phyloP scores from a whole-genome alignment of 768 basidiomycete genomes.

The Tricholoma furcatifolium region DNA sequence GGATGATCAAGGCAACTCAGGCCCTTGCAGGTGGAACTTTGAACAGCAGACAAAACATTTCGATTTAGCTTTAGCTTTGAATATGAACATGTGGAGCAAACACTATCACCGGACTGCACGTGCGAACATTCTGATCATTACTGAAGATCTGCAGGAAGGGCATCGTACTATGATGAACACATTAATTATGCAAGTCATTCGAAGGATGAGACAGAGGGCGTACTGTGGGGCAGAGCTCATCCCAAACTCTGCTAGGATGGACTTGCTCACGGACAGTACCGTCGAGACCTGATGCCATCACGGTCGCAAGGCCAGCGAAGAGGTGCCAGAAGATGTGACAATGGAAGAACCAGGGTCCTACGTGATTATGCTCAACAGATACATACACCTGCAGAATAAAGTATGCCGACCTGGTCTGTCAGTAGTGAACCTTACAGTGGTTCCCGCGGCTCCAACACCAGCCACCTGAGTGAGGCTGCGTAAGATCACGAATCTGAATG shows the following conservation, averaged over 20 bases:
- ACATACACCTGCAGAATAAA: background rate
- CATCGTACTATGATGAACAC: background rate
- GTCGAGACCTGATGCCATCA: slow-evolving; percentile 14
- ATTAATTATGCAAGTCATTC: too few relatives aligned
- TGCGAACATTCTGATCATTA: background rate
- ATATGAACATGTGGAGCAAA: too few relatives aligned
- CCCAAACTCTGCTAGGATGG: slow-evolving; percentile 16
- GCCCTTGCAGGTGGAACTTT: too few relatives aligned
- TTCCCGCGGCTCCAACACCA: slow-evolving; percentile 17
- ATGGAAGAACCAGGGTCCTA: slow-evolving; percentile 30
- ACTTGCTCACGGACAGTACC: slow-evolving; percentile 8
- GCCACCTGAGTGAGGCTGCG: slow-evolving; percentile 10
- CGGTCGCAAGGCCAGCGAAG: slow-evolving; percentile 20
- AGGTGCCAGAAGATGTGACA: slow-evolving; percentile 26
- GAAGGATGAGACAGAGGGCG: background rate
- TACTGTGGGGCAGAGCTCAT: slow-evolving; percentile 16
- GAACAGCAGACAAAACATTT: too few relatives aligned
- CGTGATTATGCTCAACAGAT: background rate
- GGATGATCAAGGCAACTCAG: too few relatives aligned
- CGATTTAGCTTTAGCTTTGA: too few relatives aligned
- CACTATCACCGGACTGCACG: too few relatives aligned
- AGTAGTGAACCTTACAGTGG: slow-evolving; percentile 50
- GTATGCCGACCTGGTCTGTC: slow-evolving; percentile 46
- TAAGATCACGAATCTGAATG: too few relatives aligned
- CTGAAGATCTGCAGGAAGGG: background rate